Evolutionary conservation across 2,329 filamentous ascomycete genomes (phyloP).

Genomic region (Ploettnerulaceae sp.): DNA sequence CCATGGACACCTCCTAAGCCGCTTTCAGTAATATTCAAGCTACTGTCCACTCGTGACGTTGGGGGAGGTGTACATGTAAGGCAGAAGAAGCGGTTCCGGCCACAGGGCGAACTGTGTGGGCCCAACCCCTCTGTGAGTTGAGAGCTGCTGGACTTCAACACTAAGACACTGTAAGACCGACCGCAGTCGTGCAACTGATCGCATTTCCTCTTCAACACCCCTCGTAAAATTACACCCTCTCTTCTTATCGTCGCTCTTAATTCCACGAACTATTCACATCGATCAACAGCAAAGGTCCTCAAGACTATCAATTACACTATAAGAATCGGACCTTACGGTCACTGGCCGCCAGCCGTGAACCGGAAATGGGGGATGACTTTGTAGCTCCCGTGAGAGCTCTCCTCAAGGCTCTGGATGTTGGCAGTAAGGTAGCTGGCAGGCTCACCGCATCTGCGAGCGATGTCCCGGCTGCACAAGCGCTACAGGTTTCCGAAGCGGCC

Average conservation of each 20-base stretch:
- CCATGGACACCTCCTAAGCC: background rate
- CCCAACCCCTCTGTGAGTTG: background rate
- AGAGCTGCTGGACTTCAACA: constrained; percentile 2
- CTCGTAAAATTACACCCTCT: background rate
- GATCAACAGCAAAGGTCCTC: too few species aligned
- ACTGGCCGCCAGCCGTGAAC: constrained; percentile 1
- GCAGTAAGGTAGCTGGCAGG: constrained; percentile 27
- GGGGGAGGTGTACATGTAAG: background rate
- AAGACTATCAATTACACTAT: constrained; percentile 1
- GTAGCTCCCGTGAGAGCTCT: constrained; percentile 29
- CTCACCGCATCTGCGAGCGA: constrained; percentile 23
- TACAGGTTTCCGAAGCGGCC: constrained; percentile 28
- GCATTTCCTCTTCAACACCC: background rate
- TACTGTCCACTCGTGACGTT: background rate
- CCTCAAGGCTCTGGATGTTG: constrained; percentile 28
- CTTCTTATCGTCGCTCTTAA: background rate
- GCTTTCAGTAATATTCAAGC: background rate
- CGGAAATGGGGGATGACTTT: constrained; percentile 24
- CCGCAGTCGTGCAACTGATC: constrained; percentile 1
- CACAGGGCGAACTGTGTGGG: background rate
- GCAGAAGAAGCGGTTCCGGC: background rate
- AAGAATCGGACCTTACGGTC: constrained; percentile 9
- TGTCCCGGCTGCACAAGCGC: constrained; percentile 20
- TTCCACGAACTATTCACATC: background rate
- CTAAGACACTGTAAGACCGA: background rate